Conservation (phyloP, 148 eudicot genomes). For the Cornus controversa region DNA sequence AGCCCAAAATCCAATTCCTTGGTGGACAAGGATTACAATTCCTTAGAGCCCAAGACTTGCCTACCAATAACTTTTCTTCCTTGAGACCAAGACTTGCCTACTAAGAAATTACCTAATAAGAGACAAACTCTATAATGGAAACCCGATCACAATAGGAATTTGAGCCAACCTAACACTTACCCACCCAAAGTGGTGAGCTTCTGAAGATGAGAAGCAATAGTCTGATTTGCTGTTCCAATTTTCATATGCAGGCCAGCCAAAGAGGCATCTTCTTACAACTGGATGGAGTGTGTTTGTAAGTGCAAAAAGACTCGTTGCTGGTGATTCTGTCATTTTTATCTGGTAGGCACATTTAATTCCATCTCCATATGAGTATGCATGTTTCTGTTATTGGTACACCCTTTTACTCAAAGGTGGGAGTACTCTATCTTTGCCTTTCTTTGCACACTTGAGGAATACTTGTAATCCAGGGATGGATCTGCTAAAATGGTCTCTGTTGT, state of each 20-base stretch:
- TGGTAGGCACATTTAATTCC: constrained; percentile 34
- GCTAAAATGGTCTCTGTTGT: neutral
- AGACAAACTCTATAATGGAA: too few species aligned
- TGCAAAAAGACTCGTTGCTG: constrained; percentile 75
- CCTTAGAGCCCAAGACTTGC: too few species aligned
- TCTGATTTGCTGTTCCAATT: too few species aligned
- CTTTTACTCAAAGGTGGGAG: neutral
- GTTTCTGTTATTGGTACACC: neutral
- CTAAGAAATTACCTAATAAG: too few species aligned
- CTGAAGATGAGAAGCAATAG: too few species aligned
- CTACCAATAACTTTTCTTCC: too few species aligned
- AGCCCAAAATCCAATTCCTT: too few species aligned
- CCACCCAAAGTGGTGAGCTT: too few species aligned
- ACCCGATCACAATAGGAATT: too few species aligned
- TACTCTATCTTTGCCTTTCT: neutral
- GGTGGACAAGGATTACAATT: too few species aligned
- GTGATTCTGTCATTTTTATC: constrained; percentile 69
- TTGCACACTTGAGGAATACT: neutral
- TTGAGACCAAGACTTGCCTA: too few species aligned
- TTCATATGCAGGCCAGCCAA: constrained; percentile 55
- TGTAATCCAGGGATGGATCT: neutral
- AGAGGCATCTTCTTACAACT: constrained; percentile 74
- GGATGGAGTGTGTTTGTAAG: constrained; percentile 83
- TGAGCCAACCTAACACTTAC: too few species aligned
- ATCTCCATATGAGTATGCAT: neutral